Conservation (phyloP, 2,329 filamentous ascomycete species). For the Alternaria arborescens region DNA sequence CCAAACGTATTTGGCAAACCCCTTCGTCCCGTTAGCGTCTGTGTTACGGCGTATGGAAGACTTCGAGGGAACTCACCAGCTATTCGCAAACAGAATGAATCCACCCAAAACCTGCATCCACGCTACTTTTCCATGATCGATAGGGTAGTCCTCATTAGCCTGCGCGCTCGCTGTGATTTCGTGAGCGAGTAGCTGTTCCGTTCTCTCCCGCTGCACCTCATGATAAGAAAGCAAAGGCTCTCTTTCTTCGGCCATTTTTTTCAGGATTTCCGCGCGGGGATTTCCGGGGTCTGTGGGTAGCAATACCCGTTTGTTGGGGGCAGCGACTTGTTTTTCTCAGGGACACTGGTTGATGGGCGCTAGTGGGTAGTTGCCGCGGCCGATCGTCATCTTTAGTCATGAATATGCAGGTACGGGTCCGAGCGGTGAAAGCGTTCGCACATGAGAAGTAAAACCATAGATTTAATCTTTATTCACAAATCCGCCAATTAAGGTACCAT, state of each 20-base stretch:
- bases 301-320: constrained; percentile 1
- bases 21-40: constrained; percentile 47
- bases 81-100: constrained; percentile 55
- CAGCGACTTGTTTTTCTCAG: constrained; percentile 3
- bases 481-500: background rate
- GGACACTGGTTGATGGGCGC: background rate
- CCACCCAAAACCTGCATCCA: constrained; percentile 56
- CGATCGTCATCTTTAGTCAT: constrained; percentile 16
- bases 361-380: constrained; percentile 5
- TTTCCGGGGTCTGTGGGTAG: background rate
- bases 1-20: constrained; percentile 38
- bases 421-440: constrained; percentile 6
- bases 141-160: constrained; percentile 17
- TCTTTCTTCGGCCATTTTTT: constrained; percentile 15
- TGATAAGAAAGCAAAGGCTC: constrained; percentile 19
- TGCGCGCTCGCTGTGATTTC: constrained; percentile 19
- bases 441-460: background rate
- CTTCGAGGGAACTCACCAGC: constrained; percentile 34
- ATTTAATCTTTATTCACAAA: background rate
- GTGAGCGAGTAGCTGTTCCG: constrained; percentile 15
- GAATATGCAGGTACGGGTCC: constrained; percentile 14
- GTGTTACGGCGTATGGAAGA: no score
- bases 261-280: background rate
- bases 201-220: constrained; percentile 11
- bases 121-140: constrained; percentile 47